These are phyloP conservation scores for Pichia occidentalis DNA, from an alignment of 805 yeast genomes.

Conservation along the genomic window DNA sequence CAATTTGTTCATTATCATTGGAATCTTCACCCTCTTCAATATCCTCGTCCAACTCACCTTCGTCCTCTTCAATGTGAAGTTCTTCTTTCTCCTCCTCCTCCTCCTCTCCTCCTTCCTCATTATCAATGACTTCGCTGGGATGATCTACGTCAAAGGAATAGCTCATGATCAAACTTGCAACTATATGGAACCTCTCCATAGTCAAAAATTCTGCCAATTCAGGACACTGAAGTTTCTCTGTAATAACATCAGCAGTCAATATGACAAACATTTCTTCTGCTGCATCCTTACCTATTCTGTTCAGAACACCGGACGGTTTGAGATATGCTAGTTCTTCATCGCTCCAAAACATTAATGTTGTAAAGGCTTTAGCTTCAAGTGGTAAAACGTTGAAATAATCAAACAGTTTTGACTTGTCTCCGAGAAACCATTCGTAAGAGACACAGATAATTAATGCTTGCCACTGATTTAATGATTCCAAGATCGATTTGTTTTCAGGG, in stretches of 20 bases:
- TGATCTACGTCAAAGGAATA: conserved; percentile 81
- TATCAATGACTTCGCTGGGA: conserved; percentile 26
- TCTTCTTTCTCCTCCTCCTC: conserved; percentile 18
- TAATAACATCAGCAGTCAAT: conserved; percentile 33
- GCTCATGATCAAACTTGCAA: conserved; percentile 80
- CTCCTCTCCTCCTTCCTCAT: conserved; percentile 25
- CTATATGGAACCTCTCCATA: conserved; percentile 54
- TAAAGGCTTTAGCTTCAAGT: conserved; percentile 31
- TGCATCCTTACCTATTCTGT: conserved; percentile 62
- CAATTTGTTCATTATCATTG: conserved; percentile 14
- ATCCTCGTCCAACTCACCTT: conserved; percentile 29
- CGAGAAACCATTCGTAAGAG: conserved; percentile 49
- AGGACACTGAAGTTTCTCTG: conserved; percentile 32
- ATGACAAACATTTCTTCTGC: conserved; percentile 56
- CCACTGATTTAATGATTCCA: conserved; percentile 60
- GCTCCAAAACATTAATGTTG: conserved; percentile 77
- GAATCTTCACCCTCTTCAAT: conserved; percentile 32
- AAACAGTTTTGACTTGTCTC: conserved; percentile 51
- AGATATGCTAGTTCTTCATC: conserved; percentile 50
- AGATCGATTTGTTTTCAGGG: conserved; percentile 30
- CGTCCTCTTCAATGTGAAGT: conserved; percentile 13
- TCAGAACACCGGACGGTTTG: conserved; percentile 63
- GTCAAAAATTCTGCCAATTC: conserved; percentile 34
- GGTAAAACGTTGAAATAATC: conserved; percentile 74
- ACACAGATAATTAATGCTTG: conserved; percentile 65